A percentile compares a stretch with the other conserved stretches of the same genome.
Evolutionary conservation across 1,284 basidiomycete genomes (phyloP).

Genomic region (Microbotryum lychnidis-dioicae): DNA sequence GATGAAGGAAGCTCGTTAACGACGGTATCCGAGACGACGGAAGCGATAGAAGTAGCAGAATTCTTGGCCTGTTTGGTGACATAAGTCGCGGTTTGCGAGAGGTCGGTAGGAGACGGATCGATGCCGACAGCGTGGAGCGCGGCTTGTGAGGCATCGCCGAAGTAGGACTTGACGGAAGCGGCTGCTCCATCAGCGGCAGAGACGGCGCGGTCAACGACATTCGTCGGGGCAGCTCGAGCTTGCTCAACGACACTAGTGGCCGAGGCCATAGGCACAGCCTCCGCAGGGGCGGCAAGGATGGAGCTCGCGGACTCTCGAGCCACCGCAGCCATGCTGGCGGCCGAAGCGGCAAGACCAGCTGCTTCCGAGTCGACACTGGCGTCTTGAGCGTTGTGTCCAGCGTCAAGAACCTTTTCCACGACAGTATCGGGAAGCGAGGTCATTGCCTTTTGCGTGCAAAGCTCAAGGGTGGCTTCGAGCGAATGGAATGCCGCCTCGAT

Average conservation of each 20-base stretch:
- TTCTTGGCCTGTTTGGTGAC: background rate
- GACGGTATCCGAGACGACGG: too few relatives aligned
- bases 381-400: constrained; percentile 28
- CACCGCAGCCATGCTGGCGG: constrained; percentile 12
- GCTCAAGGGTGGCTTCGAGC: constrained; percentile 19
- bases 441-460: background rate
- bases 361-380: constrained; percentile 23
- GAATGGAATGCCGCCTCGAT: constrained; percentile 14
- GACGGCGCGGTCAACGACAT: constrained; percentile 6
- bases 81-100: constrained; percentile 11
- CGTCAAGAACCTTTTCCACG: constrained; percentile 21
- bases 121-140: constrained; percentile 8
- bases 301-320: constrained; percentile 23
- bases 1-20: too few relatives aligned
- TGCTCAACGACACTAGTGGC: background rate
- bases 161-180: constrained; percentile 6
- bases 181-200: constrained; percentile 4
- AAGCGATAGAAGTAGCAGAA: background rate
- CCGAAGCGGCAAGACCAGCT: constrained; percentile 13
- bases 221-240: constrained; percentile 2
- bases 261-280: constrained; percentile 11
- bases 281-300: constrained; percentile 2
- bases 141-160: constrained; percentile 14
- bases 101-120: constrained; percentile 14
- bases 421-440: constrained; percentile 1